Evolutionary conservation across 2,329 filamentous ascomycete genomes (phyloP), one percentile per base, ranked within the genome.

Genomic region (Sporothrix mexicana): DNA sequence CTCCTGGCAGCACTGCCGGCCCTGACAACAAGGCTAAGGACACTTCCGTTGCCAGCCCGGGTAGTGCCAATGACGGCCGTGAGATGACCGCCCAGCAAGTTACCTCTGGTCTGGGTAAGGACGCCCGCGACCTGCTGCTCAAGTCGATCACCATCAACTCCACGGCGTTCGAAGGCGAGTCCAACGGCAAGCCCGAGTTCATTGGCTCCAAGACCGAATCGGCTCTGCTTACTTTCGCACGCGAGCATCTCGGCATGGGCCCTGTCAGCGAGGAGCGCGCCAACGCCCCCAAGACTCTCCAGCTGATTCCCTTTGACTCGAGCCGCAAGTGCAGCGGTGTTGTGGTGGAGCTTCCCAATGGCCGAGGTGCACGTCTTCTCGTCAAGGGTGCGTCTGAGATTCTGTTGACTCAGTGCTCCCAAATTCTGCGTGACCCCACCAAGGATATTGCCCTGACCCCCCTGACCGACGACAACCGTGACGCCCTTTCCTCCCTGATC

Each of bases 151-250:
- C 87, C 15, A 82, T 90, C 74, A 91, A 91, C 80, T 93, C 92
- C 0, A 94, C 92, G 0, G 92, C 92, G 0, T 94, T 94, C 74
- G 91, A 94, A 79, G 91, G 91, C 61, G 90, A 93, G 23, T 87
- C 89, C n/a, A 88, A 92, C 47, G 90, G 91, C 15, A 81, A 85
- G 69, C 85, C 85, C 75, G 88, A 88, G 1, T 94, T 92, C 74
- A 90, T 94, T 76, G 92, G 92, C 62, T 93, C 91, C 77, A 94
- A 94, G 84, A 94, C 92, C 0, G 92, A 94, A 79, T 92, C 91
- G 4, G 91, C 92, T 2, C 82, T 94, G 72, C 85, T 94, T n/a
- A 87, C 89, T 36, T 88, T 93, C 77, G 91, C 91, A 15, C 87
- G 86, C 67, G 88, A 90, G 69, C 84, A 91, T 77, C 84, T 94